These are phyloP conservation scores for Fonsecaea pugnacius DNA, from an alignment of 2,329 filamentous ascomycete genomes.

Conservation along the genomic window DNA sequence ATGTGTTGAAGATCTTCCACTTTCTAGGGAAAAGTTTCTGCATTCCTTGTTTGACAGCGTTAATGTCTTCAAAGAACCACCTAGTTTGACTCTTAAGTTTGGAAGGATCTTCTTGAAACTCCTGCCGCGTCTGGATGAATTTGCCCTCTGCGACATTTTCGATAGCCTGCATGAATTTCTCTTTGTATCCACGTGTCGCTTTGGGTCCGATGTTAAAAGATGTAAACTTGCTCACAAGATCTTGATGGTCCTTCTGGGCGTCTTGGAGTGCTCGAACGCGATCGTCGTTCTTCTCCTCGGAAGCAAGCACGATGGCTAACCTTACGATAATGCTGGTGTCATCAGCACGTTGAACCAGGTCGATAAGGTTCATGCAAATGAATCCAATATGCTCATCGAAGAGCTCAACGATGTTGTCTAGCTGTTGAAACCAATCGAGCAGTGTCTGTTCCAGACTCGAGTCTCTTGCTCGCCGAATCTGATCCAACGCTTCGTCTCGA, in stretches of 20 bases:
- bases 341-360: constrained; percentile 74
- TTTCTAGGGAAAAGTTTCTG: constrained; percentile 88
- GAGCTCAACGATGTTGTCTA: constrained; percentile 88
- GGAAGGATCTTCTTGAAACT: constrained; percentile 81
- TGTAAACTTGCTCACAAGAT: constrained; percentile 90
- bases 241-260: constrained; percentile 92
- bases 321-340: constrained; percentile 90
- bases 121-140: constrained; percentile 71
- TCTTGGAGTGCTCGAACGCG: constrained; percentile 90
- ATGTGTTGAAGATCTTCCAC: constrained; percentile 93
- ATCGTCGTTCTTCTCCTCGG: constrained; percentile 95
- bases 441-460: constrained; percentile 77
- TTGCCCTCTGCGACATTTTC: constrained; percentile 72
- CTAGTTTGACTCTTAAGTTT: constrained; percentile 84
- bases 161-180: constrained; percentile 86
- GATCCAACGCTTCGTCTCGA: constrained; percentile 92
- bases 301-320: constrained; percentile 87
- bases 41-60: constrained; percentile 93
- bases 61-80: constrained; percentile 98
- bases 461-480: constrained; percentile 80
- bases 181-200: constrained; percentile 91
- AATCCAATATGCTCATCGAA: constrained; percentile 94
- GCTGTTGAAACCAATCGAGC: constrained; percentile 82
- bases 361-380: constrained; percentile 87
- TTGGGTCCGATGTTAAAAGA: constrained; percentile 93